These are phyloP conservation scores for Acanthochlamys bracteata DNA, from an alignment of 106 monocot genomes.

Conservation along the genomic window DNA sequence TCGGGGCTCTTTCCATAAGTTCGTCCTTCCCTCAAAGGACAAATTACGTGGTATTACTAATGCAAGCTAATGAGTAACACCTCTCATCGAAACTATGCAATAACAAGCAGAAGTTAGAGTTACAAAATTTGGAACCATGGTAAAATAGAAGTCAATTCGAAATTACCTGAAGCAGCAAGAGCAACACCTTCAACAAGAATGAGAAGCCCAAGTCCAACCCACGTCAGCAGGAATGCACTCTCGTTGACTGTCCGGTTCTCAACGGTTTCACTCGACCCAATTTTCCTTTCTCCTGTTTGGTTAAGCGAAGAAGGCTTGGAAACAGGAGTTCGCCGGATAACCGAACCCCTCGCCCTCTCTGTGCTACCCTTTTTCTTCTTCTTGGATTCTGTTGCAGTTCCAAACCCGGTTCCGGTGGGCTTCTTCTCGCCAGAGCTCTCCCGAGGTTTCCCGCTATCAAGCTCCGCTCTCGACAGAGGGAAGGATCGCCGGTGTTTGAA, in stretches of 20 bases:
- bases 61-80: too few relatives aligned
- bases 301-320: conserved; percentile 22
- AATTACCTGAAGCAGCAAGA: conserved; percentile 64
- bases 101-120: too few relatives aligned
- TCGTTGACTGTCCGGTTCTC: conserved; percentile 36
- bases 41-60: too few relatives aligned
- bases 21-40: too few relatives aligned
- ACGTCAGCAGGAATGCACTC: conserved; percentile 61
- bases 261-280: conserved; percentile 1
- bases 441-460: not conserved
- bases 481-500: too few relatives aligned
- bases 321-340: conserved; percentile 44
- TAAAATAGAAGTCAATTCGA: too few relatives aligned
- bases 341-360: conserved; percentile 15
- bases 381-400: conserved; percentile 6
- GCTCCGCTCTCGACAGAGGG: too few relatives aligned
- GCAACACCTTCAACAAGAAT: conserved; percentile 68
- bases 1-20: too few relatives aligned
- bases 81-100: too few relatives aligned
- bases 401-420: conserved; percentile 27
- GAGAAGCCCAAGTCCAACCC: conserved; percentile 60
- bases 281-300: conserved; percentile 3
- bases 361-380: conserved; percentile 32
- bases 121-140: too few relatives aligned
- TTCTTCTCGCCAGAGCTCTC: conserved; percentile 13